Percentiles rank a stretch among this genome's conserved stretches.
Evolutionary conservation across 306 rosid genomes (phyloP).

Genomic region (Cucurbita ficifolia): DNA sequence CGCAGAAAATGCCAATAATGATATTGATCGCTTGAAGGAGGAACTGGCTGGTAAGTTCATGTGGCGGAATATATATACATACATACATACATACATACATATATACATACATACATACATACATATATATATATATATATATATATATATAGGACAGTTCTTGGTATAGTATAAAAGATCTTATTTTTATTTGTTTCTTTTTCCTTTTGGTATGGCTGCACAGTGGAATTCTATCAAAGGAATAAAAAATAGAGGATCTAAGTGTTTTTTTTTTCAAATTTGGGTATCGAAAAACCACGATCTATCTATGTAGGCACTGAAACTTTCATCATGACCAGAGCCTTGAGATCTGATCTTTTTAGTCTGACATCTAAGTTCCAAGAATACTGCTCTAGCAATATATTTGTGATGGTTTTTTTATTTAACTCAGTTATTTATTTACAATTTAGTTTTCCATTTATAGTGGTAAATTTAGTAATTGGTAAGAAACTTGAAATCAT

Average conservation of each 20-base stretch:
- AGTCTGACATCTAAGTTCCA: background rate
- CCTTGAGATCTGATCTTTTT: background rate
- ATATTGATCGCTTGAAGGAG: constrained; percentile 42
- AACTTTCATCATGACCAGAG: background rate
- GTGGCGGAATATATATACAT: background rate
- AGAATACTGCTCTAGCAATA: too few species aligned
- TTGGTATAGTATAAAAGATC: background rate
- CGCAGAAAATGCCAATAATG: constrained; percentile 52
- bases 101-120: too few species aligned
- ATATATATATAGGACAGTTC: too few species aligned
- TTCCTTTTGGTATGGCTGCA: background rate
- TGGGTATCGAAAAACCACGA: background rate
- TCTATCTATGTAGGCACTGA: background rate
- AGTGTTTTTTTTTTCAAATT: background rate
- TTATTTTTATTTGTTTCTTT: background rate
- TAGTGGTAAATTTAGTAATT: too few species aligned
- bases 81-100: too few species aligned
- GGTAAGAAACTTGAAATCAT: too few species aligned
- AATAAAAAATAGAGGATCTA: background rate
- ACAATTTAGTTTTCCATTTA: too few species aligned
- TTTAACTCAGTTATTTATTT: too few species aligned
- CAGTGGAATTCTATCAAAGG: background rate
- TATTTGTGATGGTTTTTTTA: too few species aligned
- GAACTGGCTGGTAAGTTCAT: constrained; percentile 54
- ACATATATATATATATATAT: too few species aligned